A percentile compares a stretch with the other conserved stretches of the same genome.
Conservation (phyloP, 257 asterid genomes). For the Knoxia roxburghii region DNA sequence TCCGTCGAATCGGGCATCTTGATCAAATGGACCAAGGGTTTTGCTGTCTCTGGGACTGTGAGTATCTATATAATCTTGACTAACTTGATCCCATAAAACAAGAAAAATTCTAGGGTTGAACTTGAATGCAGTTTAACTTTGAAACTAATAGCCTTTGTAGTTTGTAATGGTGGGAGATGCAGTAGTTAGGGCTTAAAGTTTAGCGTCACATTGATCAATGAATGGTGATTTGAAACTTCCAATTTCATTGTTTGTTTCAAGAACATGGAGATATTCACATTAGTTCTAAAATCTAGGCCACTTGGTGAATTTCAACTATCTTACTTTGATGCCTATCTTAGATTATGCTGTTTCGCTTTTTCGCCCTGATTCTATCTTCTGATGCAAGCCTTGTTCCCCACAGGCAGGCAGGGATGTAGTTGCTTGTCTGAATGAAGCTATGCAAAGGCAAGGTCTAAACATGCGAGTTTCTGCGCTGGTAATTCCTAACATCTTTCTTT, state of each 20-base stretch:
- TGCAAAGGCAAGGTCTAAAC: conserved; percentile 54
- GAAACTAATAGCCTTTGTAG: not conserved
- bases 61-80: conserved; percentile 27
- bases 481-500: conserved; percentile 15
- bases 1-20: conserved; percentile 68
- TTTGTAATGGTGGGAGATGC: not conserved
- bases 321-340: not conserved
- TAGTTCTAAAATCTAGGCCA: too few relatives aligned
- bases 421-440: conserved; percentile 67
- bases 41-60: conserved; percentile 70
- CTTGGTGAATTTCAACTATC: not conserved
- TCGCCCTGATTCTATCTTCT: conserved; percentile 6
- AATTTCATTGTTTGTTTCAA: too few relatives aligned
- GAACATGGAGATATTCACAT: too few relatives aligned
- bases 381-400: conserved; percentile 8
- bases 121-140: not conserved
- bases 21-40: conserved; percentile 81
- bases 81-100: not conserved
- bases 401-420: conserved; percentile 85
- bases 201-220: not conserved
- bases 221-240: not conserved
- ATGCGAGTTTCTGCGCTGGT: conserved; percentile 81
- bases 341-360: not conserved
- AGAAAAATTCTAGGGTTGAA: not conserved
- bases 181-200: not conserved